These are phyloP conservation scores for Pseudomonodictys pantanalensis DNA, from an alignment of 495 filamentous ascomycete species.

Conservation along the genomic window DNA sequence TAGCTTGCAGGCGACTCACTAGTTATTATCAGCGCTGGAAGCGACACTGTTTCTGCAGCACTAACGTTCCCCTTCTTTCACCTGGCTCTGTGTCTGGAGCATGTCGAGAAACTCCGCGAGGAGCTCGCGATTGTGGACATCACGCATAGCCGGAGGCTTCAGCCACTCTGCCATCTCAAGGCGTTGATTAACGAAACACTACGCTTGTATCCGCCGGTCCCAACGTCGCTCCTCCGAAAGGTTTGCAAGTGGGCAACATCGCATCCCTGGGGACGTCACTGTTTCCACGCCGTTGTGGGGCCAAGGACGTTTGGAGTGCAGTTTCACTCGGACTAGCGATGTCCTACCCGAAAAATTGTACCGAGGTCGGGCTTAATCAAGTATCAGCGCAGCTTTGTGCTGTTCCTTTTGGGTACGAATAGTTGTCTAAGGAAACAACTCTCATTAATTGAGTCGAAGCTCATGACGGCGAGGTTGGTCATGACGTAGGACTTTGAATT, in stretches of 20 bases:
- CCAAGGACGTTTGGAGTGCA: conserved; percentile 1
- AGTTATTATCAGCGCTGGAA: conserved; percentile 46
- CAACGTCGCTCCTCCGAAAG: conserved; percentile 3
- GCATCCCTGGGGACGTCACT: conserved; percentile 9
- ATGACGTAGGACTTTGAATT: conserved; percentile 24
- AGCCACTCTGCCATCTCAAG: conserved; percentile 31
- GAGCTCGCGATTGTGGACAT: conserved; percentile 35
- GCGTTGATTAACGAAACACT: conserved; percentile 49
- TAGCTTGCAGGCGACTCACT: conserved; percentile 36
- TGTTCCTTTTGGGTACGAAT: conserved; percentile 18
- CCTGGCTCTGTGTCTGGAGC: conserved; percentile 38
- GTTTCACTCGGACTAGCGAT: conserved; percentile 4
- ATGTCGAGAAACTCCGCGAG: conserved; percentile 33
- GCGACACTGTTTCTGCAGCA: conserved; percentile 45
- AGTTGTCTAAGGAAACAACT: conserved; percentile 25
- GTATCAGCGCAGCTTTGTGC: conserved; percentile 23
- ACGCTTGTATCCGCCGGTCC: conserved; percentile 43
- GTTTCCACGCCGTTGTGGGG: not conserved
- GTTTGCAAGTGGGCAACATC: not conserved
- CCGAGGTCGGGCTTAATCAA: conserved; percentile 20
- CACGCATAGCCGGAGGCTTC: conserved; percentile 24
- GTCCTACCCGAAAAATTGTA: conserved; percentile 33
- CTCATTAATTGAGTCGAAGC: conserved; percentile 27
- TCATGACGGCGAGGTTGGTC: conserved; percentile 15
- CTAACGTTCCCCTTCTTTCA: conserved; percentile 46